Percentiles rank a stretch among this genome's conserved stretches.
Conservation (phyloP, 768 basidiomycete genomes). For the Auriscalpium orientale region DNA sequence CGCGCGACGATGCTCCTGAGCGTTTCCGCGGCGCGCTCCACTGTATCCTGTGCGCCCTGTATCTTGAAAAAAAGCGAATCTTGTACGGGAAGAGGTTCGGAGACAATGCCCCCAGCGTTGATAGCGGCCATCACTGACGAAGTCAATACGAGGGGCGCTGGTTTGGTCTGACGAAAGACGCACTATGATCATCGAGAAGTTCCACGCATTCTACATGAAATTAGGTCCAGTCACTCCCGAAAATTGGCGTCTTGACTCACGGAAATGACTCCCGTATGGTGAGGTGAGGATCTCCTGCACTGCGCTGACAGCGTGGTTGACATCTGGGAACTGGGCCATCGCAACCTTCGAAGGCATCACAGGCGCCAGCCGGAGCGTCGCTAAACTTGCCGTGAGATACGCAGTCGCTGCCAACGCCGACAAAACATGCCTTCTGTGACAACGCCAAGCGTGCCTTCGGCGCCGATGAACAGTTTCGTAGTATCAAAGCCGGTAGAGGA, state of each 20-base stretch:
- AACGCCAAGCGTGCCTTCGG: conserved; percentile 84
- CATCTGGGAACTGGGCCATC: conserved; percentile 79
- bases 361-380: conserved; percentile 77
- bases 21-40: conserved; percentile 48
- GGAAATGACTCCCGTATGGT: conserved; percentile 63
- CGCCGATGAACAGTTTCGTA: conserved; percentile 85
- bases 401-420: neutral
- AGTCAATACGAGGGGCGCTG: neutral
- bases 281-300: conserved; percentile 75
- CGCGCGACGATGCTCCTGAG: conserved; percentile 56
- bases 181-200: conserved; percentile 71
- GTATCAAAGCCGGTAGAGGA: conserved; percentile 83
- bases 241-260: conserved; percentile 33
- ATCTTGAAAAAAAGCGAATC: conserved; percentile 92
- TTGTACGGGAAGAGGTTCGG: conserved; percentile 53
- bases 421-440: conserved; percentile 67
- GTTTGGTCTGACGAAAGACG: conserved; percentile 12
- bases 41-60: conserved; percentile 61
- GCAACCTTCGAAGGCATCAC: conserved; percentile 78
- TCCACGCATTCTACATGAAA: conserved; percentile 69
- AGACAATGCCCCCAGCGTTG: conserved; percentile 55
- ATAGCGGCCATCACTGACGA: conserved; percentile 68
- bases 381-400: conserved; percentile 28
- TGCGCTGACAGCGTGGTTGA: conserved; percentile 68
- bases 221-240: neutral